Base-by-base conservation (phyloP, 2,329 filamentous ascomycete genomes). In the Periconia digitata region DNA sequence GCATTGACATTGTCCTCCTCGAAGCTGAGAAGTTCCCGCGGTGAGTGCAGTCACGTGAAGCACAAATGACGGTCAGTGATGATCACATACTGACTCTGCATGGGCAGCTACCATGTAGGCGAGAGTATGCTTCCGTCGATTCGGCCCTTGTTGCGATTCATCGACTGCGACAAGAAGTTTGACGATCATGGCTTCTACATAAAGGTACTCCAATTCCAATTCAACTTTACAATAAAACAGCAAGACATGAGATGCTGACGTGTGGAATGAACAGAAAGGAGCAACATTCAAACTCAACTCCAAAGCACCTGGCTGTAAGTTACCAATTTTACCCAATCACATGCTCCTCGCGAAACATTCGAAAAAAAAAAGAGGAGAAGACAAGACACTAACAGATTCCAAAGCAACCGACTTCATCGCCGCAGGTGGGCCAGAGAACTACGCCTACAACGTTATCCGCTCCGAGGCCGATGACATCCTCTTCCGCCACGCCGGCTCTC, bases 21-120 rank as follows among this genome's bases (percentile, higher is more conserved):
- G 76, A 78, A 47, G 70, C 71, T 1, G 75, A 78, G 4, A 67
- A 61, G 16, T 75, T 75, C 41, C 74, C 74, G 6, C 62, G 73
- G 36, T 29, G 15, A 32, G 43, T 29, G 13, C 27, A 32, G 8
- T 12, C 3, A 32, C 3, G 27, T 12, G n/a, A 32, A 32, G 27
- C 3, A 5, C 8, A 29, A 7, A 15, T 42, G 15, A 10, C 8
- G 15, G 6, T 6, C 8, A 16, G n/a, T 32, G 21, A 24, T 8
- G 21, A 8, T 20, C n/a, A 16, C n/a, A 15, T 32, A 15, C n/a
- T 32, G n/a, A 32, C 27, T 32, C 10, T 32, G n/a, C n/a, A n/a
- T 22, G 17, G 8, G 18, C 10, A 42, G 40, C 67, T 74, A 61
- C 35, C 49, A 52, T 38, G 37, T 52, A 22, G 49, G 49, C 8